Base-by-base conservation (phyloP, 257 asterid genomes). In the Schizonepeta tenuifolia region DNA sequence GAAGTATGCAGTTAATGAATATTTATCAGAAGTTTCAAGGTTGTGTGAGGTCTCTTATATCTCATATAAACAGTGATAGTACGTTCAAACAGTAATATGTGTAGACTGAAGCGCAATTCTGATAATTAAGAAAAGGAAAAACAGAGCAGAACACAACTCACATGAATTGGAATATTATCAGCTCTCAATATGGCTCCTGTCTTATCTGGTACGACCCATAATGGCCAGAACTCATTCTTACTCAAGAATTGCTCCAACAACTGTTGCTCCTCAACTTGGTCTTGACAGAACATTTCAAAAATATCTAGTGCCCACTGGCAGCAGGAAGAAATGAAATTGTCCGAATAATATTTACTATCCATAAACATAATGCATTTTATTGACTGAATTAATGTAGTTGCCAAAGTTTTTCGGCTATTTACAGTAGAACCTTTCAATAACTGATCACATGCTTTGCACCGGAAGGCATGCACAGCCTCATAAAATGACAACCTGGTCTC, bases 181-280 rank as follows among this genome's bases (percentile, higher is more conserved):
- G 73, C 78, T 78, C 70, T 76, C 73, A 82, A 76, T 77, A 71
- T 71, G 75, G 83, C 83, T 71, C 84, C 80, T 38, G 71, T 61
- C 38, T 54, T 64, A 83, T 84, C 87, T 35, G 97, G 96, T 71
- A 81, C 55, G 64, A 83, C 66, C 93, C 92, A 90, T 43, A 75
- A 66, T 20, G 98, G 98, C 98, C 97, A 92, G 35, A 28, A 77
- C 57, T 85, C 93, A 79, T 74, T 85, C 84, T 79, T 78, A 75
- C 82, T 77, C 57, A 95, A 83, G 7, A 95, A 73, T 75, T 78
- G 83, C 69, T 90, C 96, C 80, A 95, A 83, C 76, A 95, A 80
- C 78, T 82, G 81, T 74, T 92, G 99, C 78, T 86, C 88, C 87
- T 90, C 97, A 72, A 80, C 69, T 77, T 92, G 86, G 79, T 95